A percentile compares a stretch with the other conserved stretches of the same genome.
phyloP scores from a whole-genome alignment of 176 grass and related monocot genomes.

The Lolium perenne region DNA sequence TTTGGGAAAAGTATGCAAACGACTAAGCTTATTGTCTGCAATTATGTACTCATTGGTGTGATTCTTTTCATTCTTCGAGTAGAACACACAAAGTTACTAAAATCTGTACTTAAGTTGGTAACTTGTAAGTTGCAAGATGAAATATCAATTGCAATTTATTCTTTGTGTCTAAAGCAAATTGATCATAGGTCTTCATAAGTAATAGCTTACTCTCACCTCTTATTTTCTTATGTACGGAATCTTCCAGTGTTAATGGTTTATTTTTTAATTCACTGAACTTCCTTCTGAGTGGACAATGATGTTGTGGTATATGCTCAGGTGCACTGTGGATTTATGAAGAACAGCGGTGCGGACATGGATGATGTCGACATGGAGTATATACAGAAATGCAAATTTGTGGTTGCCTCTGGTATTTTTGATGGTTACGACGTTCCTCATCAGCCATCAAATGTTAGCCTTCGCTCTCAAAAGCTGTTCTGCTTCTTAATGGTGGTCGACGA shows the following conservation, averaged over 20 bases:
- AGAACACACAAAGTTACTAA: neutral
- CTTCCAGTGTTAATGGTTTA: neutral
- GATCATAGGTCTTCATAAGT: neutral
- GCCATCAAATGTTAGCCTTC: conserved; percentile 82
- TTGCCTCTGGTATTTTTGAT: conserved; percentile 99
- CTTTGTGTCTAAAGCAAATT: conserved; percentile 9
- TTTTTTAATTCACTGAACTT: neutral
- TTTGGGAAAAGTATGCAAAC: neutral
- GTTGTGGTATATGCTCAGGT: conserved; percentile 59
- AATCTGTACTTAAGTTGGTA: neutral
- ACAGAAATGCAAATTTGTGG: conserved; percentile 86
- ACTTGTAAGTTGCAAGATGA: neutral
- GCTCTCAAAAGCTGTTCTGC: conserved; percentile 92
- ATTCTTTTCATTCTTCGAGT: neutral
- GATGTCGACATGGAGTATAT: conserved; percentile 72
- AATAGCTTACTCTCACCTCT: neutral
- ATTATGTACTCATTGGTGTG: neutral
- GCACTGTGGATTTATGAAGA: conserved; percentile 93
- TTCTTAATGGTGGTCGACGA: conserved; percentile 98
- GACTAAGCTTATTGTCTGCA: neutral
- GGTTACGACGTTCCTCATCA: conserved; percentile 94
- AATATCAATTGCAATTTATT: neutral
- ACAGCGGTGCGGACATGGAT: conserved; percentile 87
- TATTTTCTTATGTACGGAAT: neutral
- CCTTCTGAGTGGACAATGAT: conserved; percentile 19